Evolutionary conservation across 768 basidiomycete genomes (phyloP), one percentile per base, ranked within the genome.

Genomic region (Naganishia vishniacii): DNA sequence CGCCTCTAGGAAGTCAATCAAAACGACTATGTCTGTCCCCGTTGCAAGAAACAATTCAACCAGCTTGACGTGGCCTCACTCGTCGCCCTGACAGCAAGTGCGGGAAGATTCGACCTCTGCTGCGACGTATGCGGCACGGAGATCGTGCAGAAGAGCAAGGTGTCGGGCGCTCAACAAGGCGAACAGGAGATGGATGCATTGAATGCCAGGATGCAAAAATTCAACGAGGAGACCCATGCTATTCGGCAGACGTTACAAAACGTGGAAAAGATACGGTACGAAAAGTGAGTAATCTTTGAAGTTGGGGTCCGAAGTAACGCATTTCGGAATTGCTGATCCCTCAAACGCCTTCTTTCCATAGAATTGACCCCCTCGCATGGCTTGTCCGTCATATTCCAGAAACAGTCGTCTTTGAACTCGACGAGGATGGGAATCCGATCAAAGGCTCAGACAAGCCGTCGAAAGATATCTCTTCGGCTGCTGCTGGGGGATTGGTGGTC

Each of bases 11-110:
- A 97, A 80, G 84, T 95, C 66, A 91, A 93, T 67, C 90, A 92
- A 75, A 90, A 94, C 78, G 95, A 94, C n/a, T 98, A 95, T 77
- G 86, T 93, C 64, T 99, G 94, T 76, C 87, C 91, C 1, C 84
- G 85, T 69, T 97, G 93, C 80, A 83, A 84, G 64, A 85, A 85
- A 71, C 84, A 85, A 0, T 99, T 91, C 77, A 83, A 87, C 1
- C 85, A 90, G 0, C 81, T 99, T 15, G 91, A 98, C 66, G 88
- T 86, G 51, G 86, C 88, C 78, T 85, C 83, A 68, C 81, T 97
- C 20, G 53, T 56, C 32, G 53, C 53, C 34, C 53, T 65, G n/a
- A 46, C 53, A 16, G 53, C 53, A 18, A 1, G 20, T 16, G 59
- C 48, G 20, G 56, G 48, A 1, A 53, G 60, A 11, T 68, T 68